Evolutionary conservation across 352 stramenopile species (phyloP).

Genomic region (Phytophthora litchii): DNA sequence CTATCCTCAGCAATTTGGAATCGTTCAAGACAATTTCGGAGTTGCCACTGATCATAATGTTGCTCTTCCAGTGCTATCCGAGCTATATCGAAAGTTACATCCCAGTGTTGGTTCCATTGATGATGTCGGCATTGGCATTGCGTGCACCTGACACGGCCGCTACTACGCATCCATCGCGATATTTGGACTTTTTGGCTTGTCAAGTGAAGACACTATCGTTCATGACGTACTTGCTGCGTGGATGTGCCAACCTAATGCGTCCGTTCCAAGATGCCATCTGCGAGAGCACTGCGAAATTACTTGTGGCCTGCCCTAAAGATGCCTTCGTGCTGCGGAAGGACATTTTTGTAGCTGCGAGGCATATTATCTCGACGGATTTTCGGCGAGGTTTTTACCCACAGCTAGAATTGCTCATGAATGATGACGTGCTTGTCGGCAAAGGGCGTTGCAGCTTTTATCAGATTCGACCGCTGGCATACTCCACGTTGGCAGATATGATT

Average conservation of each 20-base stretch:
- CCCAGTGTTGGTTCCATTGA: slow-evolving; percentile 94
- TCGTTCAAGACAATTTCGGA: slow-evolving; percentile 97
- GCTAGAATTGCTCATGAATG: slow-evolving; percentile 95
- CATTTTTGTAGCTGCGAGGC: slow-evolving; percentile 94
- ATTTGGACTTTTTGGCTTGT: slow-evolving; percentile 93
- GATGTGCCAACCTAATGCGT: slow-evolving; percentile 93
- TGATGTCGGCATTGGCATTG: slow-evolving; percentile 95
- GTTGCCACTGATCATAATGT: slow-evolving; percentile 97
- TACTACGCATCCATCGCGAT: slow-evolving; percentile 67
- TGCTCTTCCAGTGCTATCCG: slow-evolving; percentile 98
- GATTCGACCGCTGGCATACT: slow-evolving; percentile 96
- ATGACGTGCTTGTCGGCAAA: slow-evolving; percentile 93
- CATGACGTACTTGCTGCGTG: slow-evolving; percentile 95
- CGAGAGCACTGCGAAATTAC: slow-evolving; percentile 93
- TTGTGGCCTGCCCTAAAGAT: slow-evolving; percentile 95
- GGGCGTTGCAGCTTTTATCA: slow-evolving; percentile 84
- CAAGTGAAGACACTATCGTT: slow-evolving; percentile 99
- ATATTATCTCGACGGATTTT: slow-evolving; percentile 98
- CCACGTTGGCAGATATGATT: slow-evolving; percentile 97
- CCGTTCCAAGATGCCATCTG: slow-evolving; percentile 95
- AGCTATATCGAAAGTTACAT: slow-evolving; percentile 97
- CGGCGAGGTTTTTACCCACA: slow-evolving; percentile 96
- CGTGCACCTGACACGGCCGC: slow-evolving; percentile 66
- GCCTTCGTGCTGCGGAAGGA: slow-evolving; percentile 96
- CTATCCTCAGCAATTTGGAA: slow-evolving; percentile 84